Evolutionary conservation across 2,329 filamentous ascomycete genomes (phyloP).

Genomic region (Mariannaea elegans): DNA sequence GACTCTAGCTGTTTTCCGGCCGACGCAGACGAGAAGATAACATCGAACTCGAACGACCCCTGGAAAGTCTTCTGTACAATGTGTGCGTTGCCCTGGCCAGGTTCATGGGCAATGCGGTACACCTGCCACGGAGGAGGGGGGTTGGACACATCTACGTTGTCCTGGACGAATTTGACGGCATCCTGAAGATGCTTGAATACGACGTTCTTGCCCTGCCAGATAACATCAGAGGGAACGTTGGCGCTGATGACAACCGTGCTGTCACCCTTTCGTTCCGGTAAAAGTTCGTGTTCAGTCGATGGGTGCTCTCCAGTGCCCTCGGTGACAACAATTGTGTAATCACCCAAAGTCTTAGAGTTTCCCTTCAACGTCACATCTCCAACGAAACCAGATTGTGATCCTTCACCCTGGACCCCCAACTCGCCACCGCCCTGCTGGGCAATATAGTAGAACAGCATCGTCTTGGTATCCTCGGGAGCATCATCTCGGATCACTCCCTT

Average conservation of each 20-base stretch:
- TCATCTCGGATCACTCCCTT: conserved; percentile 81
- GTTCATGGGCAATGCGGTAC: conserved; percentile 78
- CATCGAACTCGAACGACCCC: conserved; percentile 90
- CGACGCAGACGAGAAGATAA: conserved; percentile 86
- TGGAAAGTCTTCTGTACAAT: conserved; percentile 91
- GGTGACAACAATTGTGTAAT: conserved; percentile 82
- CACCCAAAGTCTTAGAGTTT: conserved; percentile 74
- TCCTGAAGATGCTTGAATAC: conserved; percentile 64
- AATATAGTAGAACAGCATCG: conserved; percentile 83
- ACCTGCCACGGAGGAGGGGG: conserved; percentile 87
- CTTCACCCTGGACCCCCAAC: conserved; percentile 66
- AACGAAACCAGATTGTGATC: conserved; percentile 60
- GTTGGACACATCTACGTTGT: conserved; percentile 63
- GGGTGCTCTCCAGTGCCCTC: conserved; percentile 71
- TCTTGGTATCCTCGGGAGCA: conserved; percentile 73
- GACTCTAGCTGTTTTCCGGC: conserved; percentile 63
- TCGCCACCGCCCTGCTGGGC: conserved; percentile 78
- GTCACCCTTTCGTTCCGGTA: conserved; percentile 75
- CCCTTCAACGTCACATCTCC: conserved; percentile 76
- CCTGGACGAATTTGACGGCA: conserved; percentile 58
- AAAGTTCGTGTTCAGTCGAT: conserved; percentile 71
- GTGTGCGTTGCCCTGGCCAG: conserved; percentile 81
- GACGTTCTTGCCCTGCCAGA: conserved; percentile 86
- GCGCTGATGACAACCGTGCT: conserved; percentile 79
- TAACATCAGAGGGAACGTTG: conserved; percentile 69